These are phyloP conservation scores for Fomitopsis schrenkii DNA, from an alignment of 1,284 basidiomycete genomes.

Conservation along the genomic window DNA sequence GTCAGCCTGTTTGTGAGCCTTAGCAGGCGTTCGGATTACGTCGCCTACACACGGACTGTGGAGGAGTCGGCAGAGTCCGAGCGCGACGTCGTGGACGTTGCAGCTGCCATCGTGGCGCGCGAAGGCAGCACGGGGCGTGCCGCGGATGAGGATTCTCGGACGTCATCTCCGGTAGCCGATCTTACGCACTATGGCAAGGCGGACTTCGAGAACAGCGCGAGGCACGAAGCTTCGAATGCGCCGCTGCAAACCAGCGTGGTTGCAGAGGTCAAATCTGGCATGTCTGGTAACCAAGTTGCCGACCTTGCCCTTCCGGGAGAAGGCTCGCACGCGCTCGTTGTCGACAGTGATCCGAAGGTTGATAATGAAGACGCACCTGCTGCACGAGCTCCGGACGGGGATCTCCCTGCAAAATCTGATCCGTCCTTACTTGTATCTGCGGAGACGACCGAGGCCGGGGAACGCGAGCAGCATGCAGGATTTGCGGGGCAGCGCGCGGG, in stretches of 20 bases:
- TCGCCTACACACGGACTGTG: neutral
- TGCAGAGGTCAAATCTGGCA: neutral
- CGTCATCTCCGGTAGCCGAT: neutral
- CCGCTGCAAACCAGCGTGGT: neutral
- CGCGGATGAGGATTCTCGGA: neutral
- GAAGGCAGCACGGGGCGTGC: neutral
- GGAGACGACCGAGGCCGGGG: neutral
- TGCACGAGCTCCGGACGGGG: neutral
- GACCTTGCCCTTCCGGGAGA: neutral
- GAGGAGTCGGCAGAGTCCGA: neutral
- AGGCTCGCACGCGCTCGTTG: neutral
- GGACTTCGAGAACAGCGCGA: neutral
- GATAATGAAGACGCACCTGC: neutral
- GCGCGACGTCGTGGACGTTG: slow-evolving; percentile 1
- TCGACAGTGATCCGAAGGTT: neutral
- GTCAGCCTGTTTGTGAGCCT: slow-evolving; percentile 47
- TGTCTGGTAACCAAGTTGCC: neutral
- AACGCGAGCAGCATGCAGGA: neutral
- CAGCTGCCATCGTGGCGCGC: neutral
- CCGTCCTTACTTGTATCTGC: neutral
- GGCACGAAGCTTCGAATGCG: neutral
- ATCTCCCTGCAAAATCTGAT: neutral
- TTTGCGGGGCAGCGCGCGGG: neutral
- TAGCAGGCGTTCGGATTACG: slow-evolving; percentile 9
- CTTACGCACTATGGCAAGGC: neutral